Evolutionary conservation across 2,329 filamentous ascomycete species (phyloP), one percentile per base, ranked within the genome.

Genomic region (Colletotrichum tanaceti): DNA sequence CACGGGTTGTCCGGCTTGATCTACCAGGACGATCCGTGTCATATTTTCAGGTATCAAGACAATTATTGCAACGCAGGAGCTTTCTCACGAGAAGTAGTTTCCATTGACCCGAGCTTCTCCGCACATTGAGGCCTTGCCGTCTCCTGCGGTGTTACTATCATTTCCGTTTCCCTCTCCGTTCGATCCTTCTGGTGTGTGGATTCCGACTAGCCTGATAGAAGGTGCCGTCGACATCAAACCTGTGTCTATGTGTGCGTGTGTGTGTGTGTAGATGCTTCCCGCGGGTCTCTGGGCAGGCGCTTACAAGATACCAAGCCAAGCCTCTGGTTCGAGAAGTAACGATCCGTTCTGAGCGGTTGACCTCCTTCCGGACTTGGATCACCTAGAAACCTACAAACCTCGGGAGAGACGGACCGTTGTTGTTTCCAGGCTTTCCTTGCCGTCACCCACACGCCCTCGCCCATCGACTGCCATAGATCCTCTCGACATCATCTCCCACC

Each of bases 11-110:
- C 44, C 14, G 46, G 58, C 58, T 28, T 39, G 35, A n/a, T 50
- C 32, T n/a, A 50, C 16, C 35, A 60, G 58, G 50, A 50, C 35
- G 58, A 28, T 41, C 39, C n/a, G 41, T 52, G 20, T 52, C 13
- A 49, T 50, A 43, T 52, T 52, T 20, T 49, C 16, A 16, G 28
- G 11, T 39, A 58, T 18, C 28, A 18, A 58, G 55, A 24, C 20
- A 49, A n/a, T 18, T 13, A 39, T 49, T 41, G 46, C 38, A 50
- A 46, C 18, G 18, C 16, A 28, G 46, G 32, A 20, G 22, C 32
- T 58, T 14, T 39, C 5, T 39, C 20, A 14, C 39, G 22, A 39
- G 16, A 14, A 9, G 9, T 20, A 24, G 28, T 13, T 14, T 52
- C 7, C 9, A 10, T 20, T 60, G 22, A n/a, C 43, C 16, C 20